A percentile compares a stretch with the other conserved stretches of the same genome.
Evolutionary conservation across 2,329 filamentous ascomycete genomes (phyloP).

Genomic region (Aspergillus japonicus): DNA sequence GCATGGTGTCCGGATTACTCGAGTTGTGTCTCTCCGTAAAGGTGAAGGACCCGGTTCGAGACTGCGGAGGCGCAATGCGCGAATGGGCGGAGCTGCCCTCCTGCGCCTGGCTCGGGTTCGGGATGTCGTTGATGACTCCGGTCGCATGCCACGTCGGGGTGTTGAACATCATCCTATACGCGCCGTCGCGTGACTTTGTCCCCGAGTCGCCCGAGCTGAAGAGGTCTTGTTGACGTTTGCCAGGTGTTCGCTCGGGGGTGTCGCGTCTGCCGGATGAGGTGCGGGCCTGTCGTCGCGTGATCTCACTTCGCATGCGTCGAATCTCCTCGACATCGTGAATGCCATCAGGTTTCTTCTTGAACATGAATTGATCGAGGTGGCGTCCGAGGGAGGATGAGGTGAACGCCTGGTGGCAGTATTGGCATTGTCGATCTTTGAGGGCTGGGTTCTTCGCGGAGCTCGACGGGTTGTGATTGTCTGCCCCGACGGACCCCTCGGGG

Average conservation of each 20-base stretch:
- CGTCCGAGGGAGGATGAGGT: slow-evolving; percentile 91
- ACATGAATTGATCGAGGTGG: slow-evolving; percentile 91
- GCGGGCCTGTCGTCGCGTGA: slow-evolving; percentile 81
- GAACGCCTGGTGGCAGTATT: slow-evolving; percentile 84
- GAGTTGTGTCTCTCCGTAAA: slow-evolving; percentile 58
- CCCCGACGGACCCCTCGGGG: slow-evolving; percentile 41
- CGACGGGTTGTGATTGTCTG: slow-evolving; percentile 32
- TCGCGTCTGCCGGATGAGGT: slow-evolving; percentile 62
- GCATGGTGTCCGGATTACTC: slow-evolving; percentile 76
- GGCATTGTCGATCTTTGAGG: slow-evolving; percentile 82
- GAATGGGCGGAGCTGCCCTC: slow-evolving; percentile 30
- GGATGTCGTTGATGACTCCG: slow-evolving; percentile 74
- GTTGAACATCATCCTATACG: slow-evolving; percentile 54
- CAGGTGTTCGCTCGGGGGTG: slow-evolving; percentile 58
- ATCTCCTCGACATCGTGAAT: slow-evolving; percentile 90
- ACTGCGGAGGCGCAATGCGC: slow-evolving; percentile 33
- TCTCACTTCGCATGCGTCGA: slow-evolving; percentile 73
- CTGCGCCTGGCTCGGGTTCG: slow-evolving; percentile 50
- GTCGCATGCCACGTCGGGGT: slow-evolving; percentile 72
- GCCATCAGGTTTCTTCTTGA: slow-evolving; percentile 90
- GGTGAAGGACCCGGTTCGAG: slow-evolving; percentile 30
- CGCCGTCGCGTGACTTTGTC: slow-evolving; percentile 36
- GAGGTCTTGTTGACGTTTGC: slow-evolving; percentile 38
- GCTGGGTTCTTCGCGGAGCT: slow-evolving; percentile 45
- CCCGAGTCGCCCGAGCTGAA: slow-evolving; percentile 36